Base-by-base conservation (phyloP, 805 yeast genomes). In the Lipomyces oligophaga region DNA sequence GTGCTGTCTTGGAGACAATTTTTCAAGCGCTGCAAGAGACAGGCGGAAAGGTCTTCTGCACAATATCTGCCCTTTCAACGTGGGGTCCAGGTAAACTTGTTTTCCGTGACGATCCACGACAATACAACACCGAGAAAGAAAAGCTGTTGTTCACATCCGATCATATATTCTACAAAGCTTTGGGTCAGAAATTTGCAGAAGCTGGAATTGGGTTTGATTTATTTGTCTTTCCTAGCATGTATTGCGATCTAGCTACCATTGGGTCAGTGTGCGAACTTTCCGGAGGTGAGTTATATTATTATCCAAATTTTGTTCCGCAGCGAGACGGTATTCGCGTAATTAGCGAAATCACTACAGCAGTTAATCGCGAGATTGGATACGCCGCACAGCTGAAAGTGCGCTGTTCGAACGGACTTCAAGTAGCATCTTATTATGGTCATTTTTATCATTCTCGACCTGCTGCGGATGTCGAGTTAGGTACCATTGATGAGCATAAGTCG, bases 401-500 rank as follows among this genome's bases (percentile, higher is more conserved):
- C 55, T 83, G 89, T 58, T 87, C 97, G 1, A 79, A 76, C 54
- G 97, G 97, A 0, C 69, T 93, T 42, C 94, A 85, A 60, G 86
- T 90, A 6, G 67, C 77, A 13, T 78, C 78, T 45, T 85, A 88
- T 62, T 83, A 82, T 58, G 90, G 90, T 0, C 74, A 73, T 35
- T 72, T 80, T 43, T 61, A 66, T 7, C 48, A 50, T 22, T 35
- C 55, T 22, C 45, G 54, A 15, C 54, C 62, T 1, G 66, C 67
- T 25, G 67, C 70, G 13, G 94, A 83, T 59, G 90, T 93, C 5
- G 65, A 69, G n/a, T 64, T 85, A n/a, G 87, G 95, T 0, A 68
- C 77, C 4, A 65, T 87, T 24, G 73, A 73, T 34, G 72, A 75
- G 15, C 80, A 85, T 54, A 81, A 83, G 36, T 73, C 82, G 4